phyloP scores from a whole-genome alignment of 2,329 filamentous ascomycete species.

The Orbilia ellipsospora region DNA sequence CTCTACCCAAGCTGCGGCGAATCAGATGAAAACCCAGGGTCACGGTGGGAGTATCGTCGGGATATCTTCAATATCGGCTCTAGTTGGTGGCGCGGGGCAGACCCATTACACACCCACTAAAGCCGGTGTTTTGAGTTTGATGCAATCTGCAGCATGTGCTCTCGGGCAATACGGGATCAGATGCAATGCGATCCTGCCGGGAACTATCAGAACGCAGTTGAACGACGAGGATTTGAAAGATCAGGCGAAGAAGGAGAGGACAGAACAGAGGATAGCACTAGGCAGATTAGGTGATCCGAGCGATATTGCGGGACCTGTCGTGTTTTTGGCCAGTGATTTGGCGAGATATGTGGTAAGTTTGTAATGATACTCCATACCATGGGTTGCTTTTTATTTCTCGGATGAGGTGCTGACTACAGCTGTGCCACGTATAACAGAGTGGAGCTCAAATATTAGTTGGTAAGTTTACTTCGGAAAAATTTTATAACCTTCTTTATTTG shows the following conservation, averaged over 20 bases:
- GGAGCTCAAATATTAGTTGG: constrained; percentile 81
- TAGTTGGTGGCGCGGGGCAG: constrained; percentile 81
- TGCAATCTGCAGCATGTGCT: constrained; percentile 84
- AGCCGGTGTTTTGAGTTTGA: constrained; percentile 80
- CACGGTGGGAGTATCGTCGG: constrained; percentile 85
- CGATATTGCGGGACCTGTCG: constrained; percentile 85
- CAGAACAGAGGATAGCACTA: constrained; percentile 83
- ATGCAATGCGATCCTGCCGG: constrained; percentile 85
- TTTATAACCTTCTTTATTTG: background rate
- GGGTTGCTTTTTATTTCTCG: background rate
- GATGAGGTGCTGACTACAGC: constrained; percentile 19
- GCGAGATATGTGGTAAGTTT: constrained; percentile 75
- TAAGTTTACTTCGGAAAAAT: constrained; percentile 35
- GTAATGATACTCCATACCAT: constrained; percentile 37
- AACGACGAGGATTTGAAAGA: constrained; percentile 85
- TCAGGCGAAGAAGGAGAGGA: constrained; percentile 77
- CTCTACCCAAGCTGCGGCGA: constrained; percentile 82
- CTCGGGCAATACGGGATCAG: constrained; percentile 79
- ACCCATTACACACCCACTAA: constrained; percentile 91
- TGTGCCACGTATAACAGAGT: constrained; percentile 64
- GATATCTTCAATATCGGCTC: constrained; percentile 77
- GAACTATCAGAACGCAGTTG: constrained; percentile 83
- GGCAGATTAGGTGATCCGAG: constrained; percentile 76
- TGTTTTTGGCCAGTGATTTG: constrained; percentile 83
- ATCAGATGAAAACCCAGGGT: constrained; percentile 75